A percentile compares a stretch with the other conserved stretches of the same genome.
Evolutionary conservation across 1,139 yeast genomes (phyloP).

Genomic region (Magnusiomyces clavatus): DNA sequence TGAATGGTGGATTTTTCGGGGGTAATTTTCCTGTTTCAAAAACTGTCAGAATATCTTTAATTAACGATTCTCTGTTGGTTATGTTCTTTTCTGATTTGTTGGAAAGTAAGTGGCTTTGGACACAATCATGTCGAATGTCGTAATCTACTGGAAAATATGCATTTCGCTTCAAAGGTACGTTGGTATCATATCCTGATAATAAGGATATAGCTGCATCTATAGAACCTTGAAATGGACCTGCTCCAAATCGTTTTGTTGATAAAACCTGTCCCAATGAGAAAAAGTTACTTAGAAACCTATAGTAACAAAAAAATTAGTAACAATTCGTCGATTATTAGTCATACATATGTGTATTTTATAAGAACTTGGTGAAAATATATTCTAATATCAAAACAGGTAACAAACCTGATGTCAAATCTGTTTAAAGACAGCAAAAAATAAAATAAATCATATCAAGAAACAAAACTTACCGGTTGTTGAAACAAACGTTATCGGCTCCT

Average conservation of each 20-base stretch:
- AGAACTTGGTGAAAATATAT: background rate
- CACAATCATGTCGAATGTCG: slow-evolving; percentile 15
- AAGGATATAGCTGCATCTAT: slow-evolving; percentile 83
- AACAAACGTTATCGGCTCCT: slow-evolving; percentile 90
- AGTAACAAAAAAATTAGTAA: background rate
- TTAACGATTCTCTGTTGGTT: no score
- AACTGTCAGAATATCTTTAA: background rate
- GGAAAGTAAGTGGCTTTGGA: background rate
- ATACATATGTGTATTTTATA: background rate
- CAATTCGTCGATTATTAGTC: background rate
- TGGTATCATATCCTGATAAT: slow-evolving; percentile 41
- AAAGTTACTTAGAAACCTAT: slow-evolving; percentile 33
- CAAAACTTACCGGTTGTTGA: slow-evolving; percentile 39
- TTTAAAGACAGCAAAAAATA: no score
- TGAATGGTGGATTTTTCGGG: slow-evolving; percentile 30
- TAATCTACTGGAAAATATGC: slow-evolving; percentile 11
- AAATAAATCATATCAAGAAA: background rate
- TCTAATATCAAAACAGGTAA: no score
- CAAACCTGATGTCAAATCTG: no score
- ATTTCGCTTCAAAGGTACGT: slow-evolving; percentile 16
- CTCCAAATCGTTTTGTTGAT: slow-evolving; percentile 81
- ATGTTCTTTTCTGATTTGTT: no score
- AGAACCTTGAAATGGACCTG: slow-evolving; percentile 87
- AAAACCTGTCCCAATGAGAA: slow-evolving; percentile 84
- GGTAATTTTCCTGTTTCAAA: background rate